phyloP scores from a whole-genome alignment of 2,329 filamentous ascomycete genomes.

The Penicillium sp. region DNA sequence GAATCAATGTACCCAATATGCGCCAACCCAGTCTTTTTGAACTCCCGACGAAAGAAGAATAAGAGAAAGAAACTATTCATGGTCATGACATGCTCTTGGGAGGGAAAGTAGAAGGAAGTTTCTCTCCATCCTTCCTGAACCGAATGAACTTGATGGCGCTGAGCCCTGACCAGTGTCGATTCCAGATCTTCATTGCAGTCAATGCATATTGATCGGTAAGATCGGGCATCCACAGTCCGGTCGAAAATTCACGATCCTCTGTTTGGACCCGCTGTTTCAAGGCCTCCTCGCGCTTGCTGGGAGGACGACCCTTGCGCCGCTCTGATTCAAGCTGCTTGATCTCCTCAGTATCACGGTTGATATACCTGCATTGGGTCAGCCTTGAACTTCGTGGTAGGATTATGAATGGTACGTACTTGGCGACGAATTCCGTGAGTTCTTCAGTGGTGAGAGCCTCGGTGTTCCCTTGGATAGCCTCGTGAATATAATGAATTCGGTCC shows the following conservation, averaged over 20 bases:
- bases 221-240: conserved; percentile 79
- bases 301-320: conserved; percentile 73
- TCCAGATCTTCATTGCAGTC: conserved; percentile 67
- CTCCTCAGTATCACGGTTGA: conserved; percentile 37
- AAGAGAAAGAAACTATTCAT: conserved; percentile 13
- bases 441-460: conserved; percentile 35
- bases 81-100: conserved; percentile 56
- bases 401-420: conserved; percentile 48
- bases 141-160: conserved; percentile 73
- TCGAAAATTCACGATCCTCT: conserved; percentile 74
- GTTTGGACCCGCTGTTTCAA: conserved; percentile 66
- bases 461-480: conserved; percentile 53
- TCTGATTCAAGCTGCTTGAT: conserved; percentile 52
- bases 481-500: conserved; percentile 67
- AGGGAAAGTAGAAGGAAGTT: conserved; percentile 72
- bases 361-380: conserved; percentile 30
- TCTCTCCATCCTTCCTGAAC: conserved; percentile 61
- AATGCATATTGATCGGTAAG: conserved; percentile 64
- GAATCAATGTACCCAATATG: conserved; percentile 25
- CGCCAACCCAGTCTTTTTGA: conserved; percentile 19
- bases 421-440: conserved; percentile 51
- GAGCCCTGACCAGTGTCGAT: conserved; percentile 77
- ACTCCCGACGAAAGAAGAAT: conserved; percentile 12
- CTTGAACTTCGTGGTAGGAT: neutral
- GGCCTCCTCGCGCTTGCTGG: conserved; percentile 71